Percentiles rank a stretch among this genome's conserved stretches.
phyloP scores from a whole-genome alignment of 225 moss, liverwort and hornwort species.

The Climacium dendroides region DNA sequence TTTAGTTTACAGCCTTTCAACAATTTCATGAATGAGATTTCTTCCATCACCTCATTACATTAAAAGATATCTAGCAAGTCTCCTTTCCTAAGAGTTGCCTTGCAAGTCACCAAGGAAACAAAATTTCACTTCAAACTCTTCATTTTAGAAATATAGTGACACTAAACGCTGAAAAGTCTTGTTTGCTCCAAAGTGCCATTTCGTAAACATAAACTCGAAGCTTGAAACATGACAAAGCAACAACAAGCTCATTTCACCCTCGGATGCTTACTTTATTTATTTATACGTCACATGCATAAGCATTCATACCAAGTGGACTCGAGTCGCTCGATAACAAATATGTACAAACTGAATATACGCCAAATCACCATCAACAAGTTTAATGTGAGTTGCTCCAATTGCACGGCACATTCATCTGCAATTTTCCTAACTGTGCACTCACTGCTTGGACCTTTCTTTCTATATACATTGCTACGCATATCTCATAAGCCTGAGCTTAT shows the following conservation, averaged over 20 bases:
- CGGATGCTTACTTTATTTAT: not conserved
- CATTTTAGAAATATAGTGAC: not conserved
- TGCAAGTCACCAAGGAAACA: not conserved
- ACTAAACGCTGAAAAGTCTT: not conserved
- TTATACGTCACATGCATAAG: not conserved
- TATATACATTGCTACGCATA: conserved; percentile 9
- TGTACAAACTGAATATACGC: not conserved
- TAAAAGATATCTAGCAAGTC: not conserved
- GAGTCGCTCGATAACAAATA: not conserved
- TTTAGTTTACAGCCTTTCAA: no score
- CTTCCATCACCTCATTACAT: not conserved
- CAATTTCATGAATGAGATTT: not conserved
- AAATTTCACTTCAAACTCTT: not conserved
- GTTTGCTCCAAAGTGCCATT: not conserved
- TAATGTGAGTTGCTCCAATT: not conserved
- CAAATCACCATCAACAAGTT: not conserved
- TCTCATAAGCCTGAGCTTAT: not conserved
- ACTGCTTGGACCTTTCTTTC: not conserved
- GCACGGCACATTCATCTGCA: not conserved
- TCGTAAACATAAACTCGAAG: not conserved
- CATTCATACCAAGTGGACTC: not conserved
- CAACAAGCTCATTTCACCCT: not conserved
- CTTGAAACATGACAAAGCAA: not conserved
- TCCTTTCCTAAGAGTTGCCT: not conserved
- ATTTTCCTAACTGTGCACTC: not conserved